Conservation (phyloP, 1,284 basidiomycete genomes). For the Hemileccinum hortonii region DNA sequence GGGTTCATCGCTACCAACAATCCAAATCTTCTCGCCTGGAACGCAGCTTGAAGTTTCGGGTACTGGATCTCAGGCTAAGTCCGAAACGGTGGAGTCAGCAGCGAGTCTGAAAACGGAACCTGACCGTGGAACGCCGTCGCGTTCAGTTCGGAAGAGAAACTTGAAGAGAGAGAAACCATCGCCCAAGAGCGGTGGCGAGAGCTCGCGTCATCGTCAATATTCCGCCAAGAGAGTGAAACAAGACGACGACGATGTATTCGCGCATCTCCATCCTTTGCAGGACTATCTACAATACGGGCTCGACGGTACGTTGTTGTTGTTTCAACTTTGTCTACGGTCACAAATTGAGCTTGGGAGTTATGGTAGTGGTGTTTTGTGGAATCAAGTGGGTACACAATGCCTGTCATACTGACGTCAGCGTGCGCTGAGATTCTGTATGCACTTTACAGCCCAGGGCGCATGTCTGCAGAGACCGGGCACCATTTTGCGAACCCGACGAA, state of each 20-base stretch:
- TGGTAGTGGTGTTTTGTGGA: slow-evolving; percentile 32
- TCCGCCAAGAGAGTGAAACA: slow-evolving; percentile 20
- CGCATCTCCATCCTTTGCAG: slow-evolving; percentile 35
- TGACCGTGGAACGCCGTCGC: too few relatives aligned
- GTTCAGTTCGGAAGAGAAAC: not conserved
- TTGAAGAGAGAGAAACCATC: not conserved
- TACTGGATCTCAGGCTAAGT: too few relatives aligned
- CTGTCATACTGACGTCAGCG: not conserved
- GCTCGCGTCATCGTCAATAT: not conserved
- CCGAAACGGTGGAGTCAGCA: too few relatives aligned
- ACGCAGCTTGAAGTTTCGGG: too few relatives aligned
- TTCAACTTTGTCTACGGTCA: not conserved
- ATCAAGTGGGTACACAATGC: slow-evolving; percentile 25
- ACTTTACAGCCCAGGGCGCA: slow-evolving; percentile 37
- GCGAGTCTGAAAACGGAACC: too few relatives aligned
- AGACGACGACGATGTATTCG: slow-evolving; percentile 28
- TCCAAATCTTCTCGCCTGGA: too few relatives aligned
- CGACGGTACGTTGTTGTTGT: slow-evolving; percentile 36
- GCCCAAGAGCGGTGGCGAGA: not conserved
- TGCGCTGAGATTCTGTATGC: not conserved
- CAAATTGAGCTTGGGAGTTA: not conserved
- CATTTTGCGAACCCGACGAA: slow-evolving; percentile 59
- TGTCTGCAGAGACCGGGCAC: slow-evolving; percentile 45
- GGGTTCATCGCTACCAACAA: too few relatives aligned
- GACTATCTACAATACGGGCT: slow-evolving; percentile 44